A percentile compares a stretch with the other conserved stretches of the same genome.
These are phyloP conservation scores for Penicillium turbatum DNA, from an alignment of 495 filamentous ascomycete genomes.

Conservation along the genomic window DNA sequence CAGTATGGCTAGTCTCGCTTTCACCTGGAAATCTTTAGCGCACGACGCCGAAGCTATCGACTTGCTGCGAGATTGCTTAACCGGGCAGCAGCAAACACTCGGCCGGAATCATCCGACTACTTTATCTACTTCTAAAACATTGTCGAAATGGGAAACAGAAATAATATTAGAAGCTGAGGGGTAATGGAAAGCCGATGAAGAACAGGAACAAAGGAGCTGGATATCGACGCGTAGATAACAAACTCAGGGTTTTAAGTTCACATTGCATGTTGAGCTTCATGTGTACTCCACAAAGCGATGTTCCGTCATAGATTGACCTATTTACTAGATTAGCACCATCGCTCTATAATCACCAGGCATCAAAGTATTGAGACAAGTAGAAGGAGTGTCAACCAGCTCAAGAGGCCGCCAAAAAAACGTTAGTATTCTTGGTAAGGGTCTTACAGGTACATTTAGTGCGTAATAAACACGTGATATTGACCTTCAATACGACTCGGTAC, in stretches of 20 bases:
- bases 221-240: neutral
- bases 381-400: neutral
- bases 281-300: neutral
- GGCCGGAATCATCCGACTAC: slow-evolving; percentile 3
- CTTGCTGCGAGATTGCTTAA: slow-evolving; percentile 1
- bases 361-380: neutral
- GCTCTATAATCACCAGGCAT: neutral
- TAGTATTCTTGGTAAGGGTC: neutral
- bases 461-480: neutral
- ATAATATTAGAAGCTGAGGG: neutral
- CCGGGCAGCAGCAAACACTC: neutral
- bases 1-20: slow-evolving; percentile 7
- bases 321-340: neutral
- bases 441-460: neutral
- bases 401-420: neutral
- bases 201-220: neutral
- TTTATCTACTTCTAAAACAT: slow-evolving; percentile 7
- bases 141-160: slow-evolving; percentile 5
- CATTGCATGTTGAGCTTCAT: neutral
- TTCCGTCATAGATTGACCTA: neutral
- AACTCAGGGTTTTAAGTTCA: neutral
- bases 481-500: neutral
- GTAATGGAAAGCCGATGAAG: neutral
- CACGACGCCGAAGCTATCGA: neutral
- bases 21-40: slow-evolving; percentile 4